Evolutionary conservation across 306 rosid genomes (phyloP).

Genomic region (Mimosa pudica): DNA sequence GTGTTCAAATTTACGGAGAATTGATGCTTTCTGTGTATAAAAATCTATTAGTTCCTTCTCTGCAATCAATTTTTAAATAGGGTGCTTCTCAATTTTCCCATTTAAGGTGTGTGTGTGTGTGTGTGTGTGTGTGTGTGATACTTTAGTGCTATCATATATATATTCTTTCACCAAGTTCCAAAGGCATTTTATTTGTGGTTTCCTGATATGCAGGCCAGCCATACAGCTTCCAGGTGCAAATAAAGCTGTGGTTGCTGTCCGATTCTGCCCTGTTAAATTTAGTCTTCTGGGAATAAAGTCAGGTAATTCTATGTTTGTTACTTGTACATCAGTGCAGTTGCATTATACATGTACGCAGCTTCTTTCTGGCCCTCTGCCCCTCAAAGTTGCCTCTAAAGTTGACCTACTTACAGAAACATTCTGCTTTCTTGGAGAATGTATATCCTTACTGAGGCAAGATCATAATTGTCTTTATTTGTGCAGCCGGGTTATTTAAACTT

Average conservation of each 20-base stretch:
- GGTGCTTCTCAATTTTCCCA: too few species aligned
- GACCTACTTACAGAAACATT: neutral
- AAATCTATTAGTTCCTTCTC: too few species aligned
- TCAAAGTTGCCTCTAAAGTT: constrained; percentile 1
- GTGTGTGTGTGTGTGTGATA: neutral
- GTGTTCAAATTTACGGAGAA: too few species aligned
- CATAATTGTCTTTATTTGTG: constrained; percentile 40
- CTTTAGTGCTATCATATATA: constrained; percentile 22
- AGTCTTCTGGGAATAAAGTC: constrained; percentile 64
- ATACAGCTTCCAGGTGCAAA: constrained; percentile 86
- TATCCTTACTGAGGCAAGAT: constrained; percentile 12
- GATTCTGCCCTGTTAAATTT: constrained; percentile 74
- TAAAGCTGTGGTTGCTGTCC: constrained; percentile 85
- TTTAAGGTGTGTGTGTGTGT: too few species aligned
- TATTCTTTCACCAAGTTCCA: constrained; percentile 2
- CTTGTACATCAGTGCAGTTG: constrained; percentile 12
- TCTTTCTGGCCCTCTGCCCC: neutral
- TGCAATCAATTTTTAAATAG: too few species aligned
- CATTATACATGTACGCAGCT: neutral
- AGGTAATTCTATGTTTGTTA: constrained; percentile 47
- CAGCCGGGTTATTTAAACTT: constrained; percentile 79
- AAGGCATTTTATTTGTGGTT: constrained; percentile 29
- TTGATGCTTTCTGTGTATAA: too few species aligned
- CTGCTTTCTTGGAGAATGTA: constrained; percentile 22
- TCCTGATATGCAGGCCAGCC: constrained; percentile 71